A percentile compares a stretch with the other conserved stretches of the same genome.
phyloP scores from a whole-genome alignment of 1,284 basidiomycete genomes.

The Puccinia coronata region DNA sequence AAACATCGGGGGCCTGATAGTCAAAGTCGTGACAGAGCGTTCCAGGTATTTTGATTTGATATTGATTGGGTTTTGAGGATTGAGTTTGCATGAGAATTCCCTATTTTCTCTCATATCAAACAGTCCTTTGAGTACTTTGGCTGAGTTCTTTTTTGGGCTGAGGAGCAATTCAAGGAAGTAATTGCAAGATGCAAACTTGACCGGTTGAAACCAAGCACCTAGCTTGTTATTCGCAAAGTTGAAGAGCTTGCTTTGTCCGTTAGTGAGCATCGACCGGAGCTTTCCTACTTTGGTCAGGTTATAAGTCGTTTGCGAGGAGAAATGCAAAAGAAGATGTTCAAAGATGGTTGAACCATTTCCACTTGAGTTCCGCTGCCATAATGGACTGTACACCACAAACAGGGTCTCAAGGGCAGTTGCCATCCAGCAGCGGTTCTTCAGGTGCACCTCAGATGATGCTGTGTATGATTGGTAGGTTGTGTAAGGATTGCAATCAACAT shows the following conservation, averaged over 20 bases:
- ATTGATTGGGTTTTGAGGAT: not conserved
- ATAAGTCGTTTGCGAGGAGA: not conserved
- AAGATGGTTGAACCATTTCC: not conserved
- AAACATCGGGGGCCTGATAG: too few relatives aligned
- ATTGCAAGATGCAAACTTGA: not conserved
- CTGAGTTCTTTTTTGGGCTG: not conserved
- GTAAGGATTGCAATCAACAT: not conserved
- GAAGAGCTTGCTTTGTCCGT: not conserved
- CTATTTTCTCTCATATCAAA: not conserved
- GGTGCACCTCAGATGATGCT: not conserved
- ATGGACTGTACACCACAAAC: not conserved
- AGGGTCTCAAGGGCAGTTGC: not conserved
- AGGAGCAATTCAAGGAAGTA: not conserved
- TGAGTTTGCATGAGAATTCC: not conserved
- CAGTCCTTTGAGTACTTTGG: not conserved
- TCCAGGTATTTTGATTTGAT: not conserved
- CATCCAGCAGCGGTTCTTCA: not conserved
- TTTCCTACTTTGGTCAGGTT: not conserved
- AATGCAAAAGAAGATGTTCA: not conserved
- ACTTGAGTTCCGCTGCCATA: not conserved
- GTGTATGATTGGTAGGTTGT: not conserved
- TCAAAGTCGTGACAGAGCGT: not conserved
- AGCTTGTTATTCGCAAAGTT: not conserved
- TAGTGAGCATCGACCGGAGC: not conserved
- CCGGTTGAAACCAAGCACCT: not conserved